Base-by-base conservation (phyloP, 2,329 filamentous ascomycete species). In the Aureobasidium uvarum region DNA sequence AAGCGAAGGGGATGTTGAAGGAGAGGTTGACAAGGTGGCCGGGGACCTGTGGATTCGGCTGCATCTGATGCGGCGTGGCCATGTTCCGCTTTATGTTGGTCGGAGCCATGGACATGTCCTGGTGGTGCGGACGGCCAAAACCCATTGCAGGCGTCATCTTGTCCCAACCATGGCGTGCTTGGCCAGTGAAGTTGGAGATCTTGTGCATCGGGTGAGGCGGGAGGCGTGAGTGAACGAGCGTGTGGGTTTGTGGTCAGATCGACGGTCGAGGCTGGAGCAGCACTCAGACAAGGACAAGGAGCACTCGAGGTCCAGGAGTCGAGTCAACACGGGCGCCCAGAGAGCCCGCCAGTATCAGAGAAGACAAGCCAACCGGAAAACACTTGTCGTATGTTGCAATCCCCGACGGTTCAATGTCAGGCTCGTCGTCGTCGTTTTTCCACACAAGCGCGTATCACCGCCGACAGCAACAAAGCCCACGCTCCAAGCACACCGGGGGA, bases 1-100 rank as follows among this genome's bases (percentile, higher is more conserved):
- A 96, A 71, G 92, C 89, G 79, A 98, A 97, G 67, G 95, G 95
- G 56, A 99, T 90, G 76, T 97, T 98, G 87, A 99, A 98, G 70
- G 92, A 94, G 77, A 96, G 89, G 78, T 96, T 92, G 78, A 98
- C 91, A 70, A 87, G 87, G 62, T 88, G 83, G 76, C 94, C 90
- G 74, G 89, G 84, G 68, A 88, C 83, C 66, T 89, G 86, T 70
- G 89, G 87, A 72, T 87, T 78, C 39, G 73, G 74, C 64, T 70
- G 71, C 71, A 85, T 75, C 25, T 74, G 69, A 43, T 74, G 71
- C 62, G 74, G 80, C 23, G 80, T 81, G 63, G 74, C 74, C 73
- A 83, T 73, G 74, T 83, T 76, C 69, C 85, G 85, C 77, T 86
- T 86, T 73, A 84, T 77, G 67, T 82, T 78, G 69, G 82, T 79